A percentile compares a stretch with the other conserved stretches of the same genome.
phyloP scores from a whole-genome alignment of 345 rosid genomes.

The Corchorus olitorius region DNA sequence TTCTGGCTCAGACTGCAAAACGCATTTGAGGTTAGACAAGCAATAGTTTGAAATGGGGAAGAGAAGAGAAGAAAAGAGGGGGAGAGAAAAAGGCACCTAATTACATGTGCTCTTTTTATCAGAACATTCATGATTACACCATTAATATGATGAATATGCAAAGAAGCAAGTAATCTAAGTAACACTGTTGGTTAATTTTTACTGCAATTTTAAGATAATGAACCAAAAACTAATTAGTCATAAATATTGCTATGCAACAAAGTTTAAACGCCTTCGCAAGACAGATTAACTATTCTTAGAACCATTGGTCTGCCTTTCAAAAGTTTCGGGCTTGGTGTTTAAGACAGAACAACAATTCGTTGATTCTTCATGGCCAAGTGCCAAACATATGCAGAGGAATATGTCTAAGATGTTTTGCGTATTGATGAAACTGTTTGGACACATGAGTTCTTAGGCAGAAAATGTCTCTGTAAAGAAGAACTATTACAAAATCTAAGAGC shows the following conservation, averaged over 20 bases:
- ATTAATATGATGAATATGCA: not conserved
- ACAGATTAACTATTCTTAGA: not conserved
- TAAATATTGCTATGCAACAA: not conserved
- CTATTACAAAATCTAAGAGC: not conserved
- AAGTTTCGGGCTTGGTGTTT: not conserved
- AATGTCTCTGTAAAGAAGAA: not conserved
- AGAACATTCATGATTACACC: not conserved
- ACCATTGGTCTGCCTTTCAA: not conserved
- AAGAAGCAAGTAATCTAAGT: not conserved
- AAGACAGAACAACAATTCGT: not conserved
- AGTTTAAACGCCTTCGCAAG: not conserved
- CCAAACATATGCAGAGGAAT: not conserved
- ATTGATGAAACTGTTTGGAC: not conserved
- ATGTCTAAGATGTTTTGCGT: not conserved
- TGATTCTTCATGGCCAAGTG: not conserved
- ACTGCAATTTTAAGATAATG: not conserved
- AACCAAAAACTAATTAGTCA: not conserved
- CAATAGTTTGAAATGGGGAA: not conserved
- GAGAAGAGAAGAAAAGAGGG: too few relatives aligned
- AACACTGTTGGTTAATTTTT: not conserved
- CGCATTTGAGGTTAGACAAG: not conserved
- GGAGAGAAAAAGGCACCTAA: not conserved
- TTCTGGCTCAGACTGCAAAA: constrained; percentile 73
- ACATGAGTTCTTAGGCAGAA: not conserved
- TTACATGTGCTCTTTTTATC: not conserved